phyloP scores from a whole-genome alignment of 495 filamentous ascomycete species.

The Staphylotrichum longicolle region DNA sequence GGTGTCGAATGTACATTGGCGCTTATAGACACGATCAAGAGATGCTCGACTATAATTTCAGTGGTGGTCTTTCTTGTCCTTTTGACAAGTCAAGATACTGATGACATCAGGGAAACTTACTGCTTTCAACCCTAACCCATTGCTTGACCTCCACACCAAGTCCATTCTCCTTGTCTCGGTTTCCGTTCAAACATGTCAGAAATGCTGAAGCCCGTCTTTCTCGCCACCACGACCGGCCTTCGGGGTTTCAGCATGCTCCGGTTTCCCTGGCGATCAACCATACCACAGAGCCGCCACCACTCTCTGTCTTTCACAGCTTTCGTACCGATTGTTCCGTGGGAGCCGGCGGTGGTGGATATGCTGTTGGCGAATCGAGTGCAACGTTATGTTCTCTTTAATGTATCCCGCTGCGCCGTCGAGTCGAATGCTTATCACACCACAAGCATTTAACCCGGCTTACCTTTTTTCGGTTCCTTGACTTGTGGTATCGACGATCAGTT shows the following conservation, averaged over 20 bases:
- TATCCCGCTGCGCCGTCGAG: too few species aligned
- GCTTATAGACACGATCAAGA: too few species aligned
- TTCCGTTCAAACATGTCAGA: too few species aligned
- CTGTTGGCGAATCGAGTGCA: neutral
- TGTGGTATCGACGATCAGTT: neutral
- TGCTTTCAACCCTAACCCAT: too few species aligned
- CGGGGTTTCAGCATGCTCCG: constrained; percentile 1
- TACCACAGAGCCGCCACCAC: neutral
- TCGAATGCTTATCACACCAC: too few species aligned
- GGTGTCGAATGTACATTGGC: too few species aligned
- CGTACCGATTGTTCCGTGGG: neutral
- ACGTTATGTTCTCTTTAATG: neutral
- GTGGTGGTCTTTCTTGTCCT: neutral
- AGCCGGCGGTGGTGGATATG: neutral
- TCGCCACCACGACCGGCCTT: neutral
- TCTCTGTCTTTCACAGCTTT: neutral
- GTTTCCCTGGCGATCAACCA: neutral
- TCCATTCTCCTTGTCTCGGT: too few species aligned
- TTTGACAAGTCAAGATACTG: neutral
- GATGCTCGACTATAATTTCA: too few species aligned
- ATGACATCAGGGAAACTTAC: too few species aligned
- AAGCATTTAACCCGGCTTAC: too few species aligned
- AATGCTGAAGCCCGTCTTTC: neutral
- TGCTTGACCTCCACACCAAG: too few species aligned
- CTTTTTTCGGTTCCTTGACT: too few species aligned